These are phyloP conservation scores for Ceratocystis albifundus DNA, from an alignment of 2,329 filamentous ascomycete genomes.

Conservation along the genomic window DNA sequence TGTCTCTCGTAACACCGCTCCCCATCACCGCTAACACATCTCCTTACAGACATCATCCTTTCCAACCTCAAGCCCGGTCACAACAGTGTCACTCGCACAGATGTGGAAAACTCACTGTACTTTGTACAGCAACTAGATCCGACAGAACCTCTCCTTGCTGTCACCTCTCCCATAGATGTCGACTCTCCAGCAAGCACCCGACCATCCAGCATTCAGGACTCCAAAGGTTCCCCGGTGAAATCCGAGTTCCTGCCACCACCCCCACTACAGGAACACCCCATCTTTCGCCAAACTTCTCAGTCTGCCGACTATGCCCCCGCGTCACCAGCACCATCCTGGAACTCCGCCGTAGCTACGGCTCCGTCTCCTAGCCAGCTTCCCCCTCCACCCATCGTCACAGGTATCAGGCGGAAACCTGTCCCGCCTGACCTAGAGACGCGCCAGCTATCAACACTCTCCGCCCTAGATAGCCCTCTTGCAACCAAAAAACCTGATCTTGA, in stretches of 20 bases:
- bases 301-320: slow-evolving; percentile 25
- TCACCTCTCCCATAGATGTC: slow-evolving; percentile 34
- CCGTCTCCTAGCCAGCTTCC: slow-evolving; percentile 21
- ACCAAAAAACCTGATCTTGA: slow-evolving; percentile 35
- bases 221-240: neutral
- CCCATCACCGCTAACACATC: neutral
- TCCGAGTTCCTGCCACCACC: neutral
- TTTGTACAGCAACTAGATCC: slow-evolving; percentile 59
- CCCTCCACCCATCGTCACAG: neutral
- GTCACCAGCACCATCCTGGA: neutral
- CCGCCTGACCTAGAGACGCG: slow-evolving; percentile 15
- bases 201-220: neutral
- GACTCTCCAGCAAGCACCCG: neutral
- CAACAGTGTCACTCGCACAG: slow-evolving; percentile 78
- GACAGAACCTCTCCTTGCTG: slow-evolving; percentile 38
- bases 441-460: slow-evolving; percentile 10
- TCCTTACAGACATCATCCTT: slow-evolving; percentile 66
- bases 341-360: slow-evolving; percentile 23
- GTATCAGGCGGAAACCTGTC: slow-evolving; percentile 19
- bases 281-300: slow-evolving; percentile 21
- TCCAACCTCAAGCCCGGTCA: slow-evolving; percentile 79
- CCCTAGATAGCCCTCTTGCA: slow-evolving; percentile 12
- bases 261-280: slow-evolving; percentile 14
- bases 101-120: slow-evolving; percentile 79
- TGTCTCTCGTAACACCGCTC: neutral